Base-by-base conservation (phyloP, 345 rosid species). In the Anacardium occidentale region DNA sequence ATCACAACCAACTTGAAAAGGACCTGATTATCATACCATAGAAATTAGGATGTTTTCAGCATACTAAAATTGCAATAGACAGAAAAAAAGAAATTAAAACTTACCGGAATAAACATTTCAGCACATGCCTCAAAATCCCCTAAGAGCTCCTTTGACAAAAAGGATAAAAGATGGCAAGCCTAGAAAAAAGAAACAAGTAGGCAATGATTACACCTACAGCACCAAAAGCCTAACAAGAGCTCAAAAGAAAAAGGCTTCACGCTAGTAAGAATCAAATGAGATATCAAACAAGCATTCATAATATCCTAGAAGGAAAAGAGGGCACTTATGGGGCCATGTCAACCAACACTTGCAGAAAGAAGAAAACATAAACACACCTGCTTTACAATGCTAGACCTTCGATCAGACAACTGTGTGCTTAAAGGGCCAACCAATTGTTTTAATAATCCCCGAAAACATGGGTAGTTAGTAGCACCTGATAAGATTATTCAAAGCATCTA, bases 1-100 rank as follows among this genome's bases (percentile, higher is more conserved):
- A 95, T 95, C 89, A 95, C 99, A 79, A 95, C 99, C 77, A 95
- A 85, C 97, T 95, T 95, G 93, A 95, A 95, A 84, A 95, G 98
- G 69, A 91, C 25, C 58, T 95, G 94, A 83, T 84, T 66, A 87
- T 77, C 82, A 87, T 78, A 71, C 64, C 72, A 75, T 64, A 73
- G 66, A 72, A 75, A 82, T 78, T 50, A 73, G 15, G 37, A 77
- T 24, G 44, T 68, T 70, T 64, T 73, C 45, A 66, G 76, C 64
- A 58, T 64, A 69, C 3, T 32, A 76, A 80, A 64, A 48, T 57
- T 37, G 70, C 50, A 32, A 67, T 22, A 74, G 34, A 52, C 47
- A 62, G 58, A 37, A 53, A 58, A 22, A 3, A 55, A 26, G 53
- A 78, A 55, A 37, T 63, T 64, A 51, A 12, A 80, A 78, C 95